Evolutionary conservation across 2,329 filamentous ascomycete species (phyloP).

Genomic region (Aspergillus ochraceoroseus): DNA sequence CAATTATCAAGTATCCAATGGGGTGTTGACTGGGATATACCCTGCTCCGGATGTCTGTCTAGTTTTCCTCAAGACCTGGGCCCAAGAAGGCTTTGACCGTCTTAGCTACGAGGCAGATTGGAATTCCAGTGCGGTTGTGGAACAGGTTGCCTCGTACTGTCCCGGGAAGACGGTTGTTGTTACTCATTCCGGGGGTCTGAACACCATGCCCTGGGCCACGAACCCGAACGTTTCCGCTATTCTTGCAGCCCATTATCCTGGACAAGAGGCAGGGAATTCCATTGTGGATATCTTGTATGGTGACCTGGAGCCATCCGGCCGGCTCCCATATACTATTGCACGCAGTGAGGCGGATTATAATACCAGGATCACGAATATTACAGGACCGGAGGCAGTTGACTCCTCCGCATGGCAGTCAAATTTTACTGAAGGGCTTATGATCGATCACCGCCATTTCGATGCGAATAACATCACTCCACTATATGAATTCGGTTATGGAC

Average conservation of each 20-base stretch:
- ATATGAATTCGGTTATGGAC: constrained; percentile 39
- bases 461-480: constrained; percentile 32
- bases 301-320: constrained; percentile 53
- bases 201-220: constrained; percentile 55
- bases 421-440: constrained; percentile 50
- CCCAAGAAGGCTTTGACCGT: constrained; percentile 36
- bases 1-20: no score
- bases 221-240: constrained; percentile 61
- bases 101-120: constrained; percentile 31
- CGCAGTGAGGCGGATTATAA: constrained; percentile 55
- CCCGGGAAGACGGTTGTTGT: constrained; percentile 61
- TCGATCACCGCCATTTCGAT: constrained; percentile 54
- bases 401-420: constrained; percentile 29
- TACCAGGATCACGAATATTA: constrained; percentile 14
- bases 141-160: constrained; percentile 55
- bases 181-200: constrained; percentile 59
- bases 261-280: constrained; percentile 57
- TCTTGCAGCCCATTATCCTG: constrained; percentile 60
- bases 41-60: constrained; percentile 32
- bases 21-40: no score
- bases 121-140: constrained; percentile 53
- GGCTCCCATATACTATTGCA: constrained; percentile 59
- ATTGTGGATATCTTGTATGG: constrained; percentile 56
- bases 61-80: constrained; percentile 55
- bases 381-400: constrained; percentile 16